phyloP scores from a whole-genome alignment of 306 rosid genomes.

The Rubus parviflorus region DNA sequence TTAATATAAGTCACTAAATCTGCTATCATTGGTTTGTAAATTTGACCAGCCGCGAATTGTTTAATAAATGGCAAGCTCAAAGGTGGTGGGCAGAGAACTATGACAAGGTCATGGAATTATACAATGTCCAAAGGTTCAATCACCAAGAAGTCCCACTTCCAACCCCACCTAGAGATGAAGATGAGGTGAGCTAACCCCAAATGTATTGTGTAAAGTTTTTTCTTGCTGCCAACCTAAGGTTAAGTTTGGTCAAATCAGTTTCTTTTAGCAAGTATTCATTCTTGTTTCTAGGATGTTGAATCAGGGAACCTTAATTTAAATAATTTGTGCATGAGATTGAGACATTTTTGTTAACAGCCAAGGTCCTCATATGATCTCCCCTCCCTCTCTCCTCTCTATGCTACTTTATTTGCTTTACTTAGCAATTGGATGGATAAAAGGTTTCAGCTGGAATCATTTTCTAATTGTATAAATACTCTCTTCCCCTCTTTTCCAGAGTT shows the following conservation, averaged over 20 bases:
- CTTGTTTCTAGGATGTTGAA: not conserved
- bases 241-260: slow-evolving; percentile 8
- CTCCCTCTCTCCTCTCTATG: not conserved
- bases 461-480: not conserved
- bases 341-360: not conserved
- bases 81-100: slow-evolving; percentile 95
- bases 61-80: slow-evolving; percentile 97
- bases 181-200: slow-evolving; percentile 54
- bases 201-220: slow-evolving; percentile 15
- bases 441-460: slow-evolving; percentile 15
- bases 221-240: slow-evolving; percentile 9
- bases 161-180: slow-evolving; percentile 89
- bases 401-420: not conserved
- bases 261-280: slow-evolving; percentile 6
- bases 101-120: slow-evolving; percentile 92
- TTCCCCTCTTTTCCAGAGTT: slow-evolving; percentile 52
- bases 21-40: slow-evolving; percentile 25
- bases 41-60: slow-evolving; percentile 74
- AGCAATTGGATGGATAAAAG: not conserved
- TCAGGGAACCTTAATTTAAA: not conserved
- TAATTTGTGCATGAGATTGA: not conserved
- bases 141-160: slow-evolving; percentile 82
- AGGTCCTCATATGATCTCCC: not conserved
- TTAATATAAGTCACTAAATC: slow-evolving; percentile 10
- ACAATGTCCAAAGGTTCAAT: slow-evolving; percentile 92